Evolutionary conservation across 2,329 filamentous ascomycete species (phyloP), one percentile per base, ranked within the genome.

Genomic region (Zelopaecilomyces penicillatus): DNA sequence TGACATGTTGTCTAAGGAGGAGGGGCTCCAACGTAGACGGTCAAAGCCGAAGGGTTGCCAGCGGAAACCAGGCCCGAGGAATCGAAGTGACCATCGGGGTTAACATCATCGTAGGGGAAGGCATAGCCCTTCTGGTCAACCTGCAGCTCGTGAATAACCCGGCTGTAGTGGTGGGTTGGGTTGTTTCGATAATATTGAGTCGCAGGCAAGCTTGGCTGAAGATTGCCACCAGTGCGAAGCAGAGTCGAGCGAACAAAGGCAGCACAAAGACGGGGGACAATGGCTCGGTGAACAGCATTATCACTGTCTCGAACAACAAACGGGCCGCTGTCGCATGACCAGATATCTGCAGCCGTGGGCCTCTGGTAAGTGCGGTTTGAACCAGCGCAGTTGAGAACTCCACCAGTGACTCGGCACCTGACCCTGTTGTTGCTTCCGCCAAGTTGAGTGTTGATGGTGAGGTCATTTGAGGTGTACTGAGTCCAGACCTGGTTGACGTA

Each of bases 71-170:
- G 52, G 1, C 59, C 63, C 1, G 62, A 62, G 5, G 75, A 73
- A 55, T 82, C 77, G 50, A 69, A 63, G 27, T 72, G 69, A 28
- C 70, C 75, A 47, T 69, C 67, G 0, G 78, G 73, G 42, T 76
- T 74, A 12, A 84, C 80, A 56, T 84, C 80, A 54, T 84, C 81
- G 52, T 82, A 84, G 0, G 80, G 71, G 54, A 83, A 84, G 2
- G 76, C 73, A 55, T 84, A 85, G 0, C 80, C 81, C 39, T 68
- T 64, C 2, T 72, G 71, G 57, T 82, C 77, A 5, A 70, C 56
- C 61, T 81, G 77, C 42, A 75, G 69, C 30, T 69, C 61, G 58
- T 83, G 80, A 3, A 83, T 69, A 37, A 83, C 66, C 6, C 76
- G 66, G 26, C 73, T 64, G 56, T 80, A 83, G 54, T 82, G 78